These are phyloP conservation scores for Caloboletus firmus DNA, from an alignment of 1,284 basidiomycete species.

Conservation along the genomic window DNA sequence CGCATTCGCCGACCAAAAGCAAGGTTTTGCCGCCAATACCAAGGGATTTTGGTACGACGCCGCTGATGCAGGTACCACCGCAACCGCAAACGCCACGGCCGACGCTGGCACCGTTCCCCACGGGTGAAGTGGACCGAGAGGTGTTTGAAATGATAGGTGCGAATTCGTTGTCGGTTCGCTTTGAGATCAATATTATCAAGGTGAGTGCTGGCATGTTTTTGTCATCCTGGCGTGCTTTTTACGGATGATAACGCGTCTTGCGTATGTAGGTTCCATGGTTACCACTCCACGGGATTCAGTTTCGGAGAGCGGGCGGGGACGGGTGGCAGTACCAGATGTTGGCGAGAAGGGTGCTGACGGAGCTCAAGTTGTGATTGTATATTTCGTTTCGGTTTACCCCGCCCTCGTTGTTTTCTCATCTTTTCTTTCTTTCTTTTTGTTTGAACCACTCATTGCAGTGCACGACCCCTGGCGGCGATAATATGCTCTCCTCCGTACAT, in stretches of 20 bases:
- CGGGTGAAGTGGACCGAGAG: conserved; percentile 65
- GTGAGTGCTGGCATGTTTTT: conserved; percentile 45
- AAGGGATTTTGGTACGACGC: conserved; percentile 51
- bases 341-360: conserved; percentile 89
- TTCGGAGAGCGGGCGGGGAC: conserved; percentile 88
- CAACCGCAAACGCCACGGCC: conserved; percentile 34
- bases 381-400: not conserved
- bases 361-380: conserved; percentile 79
- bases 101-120: conserved; percentile 47
- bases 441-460: conserved; percentile 3
- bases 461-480: conserved; percentile 20
- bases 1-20: conserved; percentile 45
- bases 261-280: conserved; percentile 81
- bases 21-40: conserved; percentile 75
- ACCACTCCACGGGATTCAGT: conserved; percentile 94
- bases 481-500: conserved; percentile 23
- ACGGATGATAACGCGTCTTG: not conserved
- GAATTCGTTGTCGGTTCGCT: conserved; percentile 81
- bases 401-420: not conserved
- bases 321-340: conserved; percentile 99
- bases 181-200: conserved; percentile 95
- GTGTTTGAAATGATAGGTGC: conserved; percentile 72
- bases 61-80: conserved; percentile 8
- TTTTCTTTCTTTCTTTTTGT: not conserved
- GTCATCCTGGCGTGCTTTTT: not conserved